Evolutionary conservation across 1,284 basidiomycete genomes (phyloP).

Genomic region (Binderoboletus segoi): DNA sequence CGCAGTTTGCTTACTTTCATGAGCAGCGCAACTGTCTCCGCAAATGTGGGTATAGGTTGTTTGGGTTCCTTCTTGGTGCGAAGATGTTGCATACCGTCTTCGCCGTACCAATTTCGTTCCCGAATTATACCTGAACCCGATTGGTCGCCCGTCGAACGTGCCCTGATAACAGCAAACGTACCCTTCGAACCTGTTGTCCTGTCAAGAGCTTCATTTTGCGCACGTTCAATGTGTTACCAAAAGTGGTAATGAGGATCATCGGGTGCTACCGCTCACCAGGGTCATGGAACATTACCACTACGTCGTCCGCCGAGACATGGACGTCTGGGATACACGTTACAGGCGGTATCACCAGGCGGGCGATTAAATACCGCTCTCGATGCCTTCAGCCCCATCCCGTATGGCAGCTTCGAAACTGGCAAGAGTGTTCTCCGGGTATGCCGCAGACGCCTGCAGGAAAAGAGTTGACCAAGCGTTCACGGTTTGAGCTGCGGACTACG

Average conservation of each 20-base stretch:
- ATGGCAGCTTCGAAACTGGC: conserved; percentile 93
- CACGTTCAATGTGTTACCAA: conserved; percentile 21
- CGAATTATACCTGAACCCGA: conserved; percentile 59
- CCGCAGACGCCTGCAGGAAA: conserved; percentile 71
- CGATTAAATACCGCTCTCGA: conserved; percentile 82
- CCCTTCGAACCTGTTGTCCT: conserved; percentile 73
- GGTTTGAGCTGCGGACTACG: conserved; percentile 37
- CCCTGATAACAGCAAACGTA: conserved; percentile 27
- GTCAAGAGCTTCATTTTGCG: conserved; percentile 51
- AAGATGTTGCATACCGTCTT: conserved; percentile 79
- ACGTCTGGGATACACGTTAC: conserved; percentile 81
- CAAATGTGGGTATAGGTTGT: conserved; percentile 88
- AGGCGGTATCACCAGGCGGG: conserved; percentile 38
- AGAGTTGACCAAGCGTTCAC: conserved; percentile 15
- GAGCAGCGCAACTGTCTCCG: conserved; percentile 78
- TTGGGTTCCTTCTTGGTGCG: conserved; percentile 81
- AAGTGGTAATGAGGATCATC: conserved; percentile 24
- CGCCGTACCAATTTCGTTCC: conserved; percentile 72
- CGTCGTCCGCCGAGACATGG: conserved; percentile 88
- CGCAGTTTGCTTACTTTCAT: conserved; percentile 59
- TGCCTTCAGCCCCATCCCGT: conserved; percentile 90
- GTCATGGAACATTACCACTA: conserved; percentile 97
- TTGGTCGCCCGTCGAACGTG: conserved; percentile 28
- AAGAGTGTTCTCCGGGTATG: conserved; percentile 90
- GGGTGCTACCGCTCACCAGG: conserved; percentile 58